Base-by-base conservation (phyloP, 352 stramenopile species). In the Pythium myriotylum region DNA sequence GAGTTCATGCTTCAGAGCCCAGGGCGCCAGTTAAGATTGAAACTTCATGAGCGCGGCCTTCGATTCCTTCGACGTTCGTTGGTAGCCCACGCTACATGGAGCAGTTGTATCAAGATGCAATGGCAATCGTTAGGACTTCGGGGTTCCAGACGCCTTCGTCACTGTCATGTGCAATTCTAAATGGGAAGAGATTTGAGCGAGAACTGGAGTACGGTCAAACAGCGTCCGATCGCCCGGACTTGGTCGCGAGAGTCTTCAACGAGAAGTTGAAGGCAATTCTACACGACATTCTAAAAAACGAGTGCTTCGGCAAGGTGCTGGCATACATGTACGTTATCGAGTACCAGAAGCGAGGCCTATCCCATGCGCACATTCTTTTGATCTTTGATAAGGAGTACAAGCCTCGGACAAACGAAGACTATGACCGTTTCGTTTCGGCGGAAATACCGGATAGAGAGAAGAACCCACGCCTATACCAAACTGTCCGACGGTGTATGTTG, bases 91-190 rank as follows among this genome's bases (percentile, higher is more conserved):
- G n/a, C n/a, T n/a, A n/a, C n/a, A n/a, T n/a, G n/a, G 24, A n/a
- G 14, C 2, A 41, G 16, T 8, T 54, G 35, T 80, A 65, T 40
- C 35, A 73, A 54, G 62, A 83, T 39, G 39, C 59, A 1, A 74
- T 83, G 56, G 54, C 68, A 12, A 76, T 87, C 22, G 64, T 83
- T 1, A 53, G 47, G 1, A 62, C 14, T 39, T 58, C 50, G 51
- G 23, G 63, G 70, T 8, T 71, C 72, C 75, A 9, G 56, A 77
- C 24, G 51, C 74, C 16, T 89, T 86, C 57, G 69, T 83, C 17
- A 85, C 79, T 0, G 74, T 83, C 39, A 86, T 67, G 8, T 76
- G 61, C n/a, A 86, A 85, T 40, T 69, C 72, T 0, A 65, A 67
- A 1, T 88, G 76, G 64, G 4, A 20, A 8, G 72, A 84, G 29